Evolutionary conservation across 345 rosid species (phyloP).

Genomic region (Theobroma cacao): DNA sequence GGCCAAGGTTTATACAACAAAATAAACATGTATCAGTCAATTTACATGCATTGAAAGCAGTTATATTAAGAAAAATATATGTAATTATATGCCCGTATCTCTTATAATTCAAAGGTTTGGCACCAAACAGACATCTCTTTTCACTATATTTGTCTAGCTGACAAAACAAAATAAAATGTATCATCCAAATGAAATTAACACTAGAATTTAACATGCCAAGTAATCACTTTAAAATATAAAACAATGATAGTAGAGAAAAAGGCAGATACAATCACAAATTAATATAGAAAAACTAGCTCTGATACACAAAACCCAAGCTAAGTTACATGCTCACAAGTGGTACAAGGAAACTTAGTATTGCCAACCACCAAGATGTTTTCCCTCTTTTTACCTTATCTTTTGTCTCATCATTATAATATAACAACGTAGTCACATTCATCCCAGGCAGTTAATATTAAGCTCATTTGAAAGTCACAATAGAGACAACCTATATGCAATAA

Average conservation of each 20-base stretch:
- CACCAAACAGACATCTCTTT: neutral
- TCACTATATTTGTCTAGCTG: neutral
- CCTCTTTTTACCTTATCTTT: neutral
- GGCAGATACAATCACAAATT: neutral
- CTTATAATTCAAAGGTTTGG: neutral
- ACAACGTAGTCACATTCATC: neutral
- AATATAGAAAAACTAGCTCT: neutral
- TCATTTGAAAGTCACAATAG: neutral
- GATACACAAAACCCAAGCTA: neutral
- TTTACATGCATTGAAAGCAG: neutral
- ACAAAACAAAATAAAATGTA: neutral
- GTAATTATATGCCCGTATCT: neutral
- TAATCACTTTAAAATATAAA: neutral
- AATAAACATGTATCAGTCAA: neutral
- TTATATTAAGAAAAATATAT: neutral
- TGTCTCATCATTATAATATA: neutral
- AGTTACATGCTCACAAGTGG: neutral
- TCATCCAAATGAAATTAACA: neutral
- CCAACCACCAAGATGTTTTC: neutral
- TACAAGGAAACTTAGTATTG: neutral
- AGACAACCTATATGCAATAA: neutral
- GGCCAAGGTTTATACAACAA: neutral
- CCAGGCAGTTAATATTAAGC: neutral
- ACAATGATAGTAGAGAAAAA: neutral
- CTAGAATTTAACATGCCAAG: neutral